A percentile compares a stretch with the other conserved stretches of the same genome.
Conservation (phyloP, 495 filamentous ascomycete species). For the Tuber calosporum region DNA sequence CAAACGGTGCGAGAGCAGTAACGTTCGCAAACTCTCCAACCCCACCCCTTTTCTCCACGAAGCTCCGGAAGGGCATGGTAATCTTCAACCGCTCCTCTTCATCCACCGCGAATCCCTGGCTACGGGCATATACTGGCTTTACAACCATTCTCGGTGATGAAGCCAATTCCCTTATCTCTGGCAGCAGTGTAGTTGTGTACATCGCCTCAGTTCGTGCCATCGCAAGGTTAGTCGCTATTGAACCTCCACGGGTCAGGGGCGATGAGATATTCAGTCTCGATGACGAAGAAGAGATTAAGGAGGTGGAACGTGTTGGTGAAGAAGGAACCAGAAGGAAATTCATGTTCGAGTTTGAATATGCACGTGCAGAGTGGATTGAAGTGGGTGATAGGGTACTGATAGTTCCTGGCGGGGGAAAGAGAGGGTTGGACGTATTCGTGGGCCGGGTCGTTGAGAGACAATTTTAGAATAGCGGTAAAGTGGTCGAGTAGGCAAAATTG, state of each 20-base stretch:
- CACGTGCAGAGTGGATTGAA: constrained; percentile 75
- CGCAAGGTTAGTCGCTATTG: constrained; percentile 54
- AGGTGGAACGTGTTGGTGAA: constrained; percentile 44
- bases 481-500: not conserved
- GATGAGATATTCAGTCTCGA: constrained; percentile 63
- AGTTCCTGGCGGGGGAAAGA: constrained; percentile 57
- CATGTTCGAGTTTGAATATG: constrained; percentile 62
- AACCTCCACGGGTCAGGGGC: constrained; percentile 43
- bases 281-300: constrained; percentile 48
- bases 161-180: constrained; percentile 43
- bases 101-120: constrained; percentile 6
- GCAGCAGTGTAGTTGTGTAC: constrained; percentile 68
- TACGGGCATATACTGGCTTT: constrained; percentile 50
- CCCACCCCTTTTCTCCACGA: constrained; percentile 42
- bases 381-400: constrained; percentile 70
- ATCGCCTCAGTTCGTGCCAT: constrained; percentile 77
- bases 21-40: constrained; percentile 40
- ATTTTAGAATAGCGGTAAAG: not conserved
- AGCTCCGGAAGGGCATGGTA: constrained; percentile 79
- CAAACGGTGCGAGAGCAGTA: constrained; percentile 28
- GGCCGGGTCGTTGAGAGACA: constrained; percentile 55
- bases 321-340: constrained; percentile 53
- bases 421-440: constrained; percentile 60
- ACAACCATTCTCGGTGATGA: constrained; percentile 47
- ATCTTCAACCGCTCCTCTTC: constrained; percentile 25